phyloP scores from a whole-genome alignment of 306 rosid genomes.

The Cicer pinnatifidum region DNA sequence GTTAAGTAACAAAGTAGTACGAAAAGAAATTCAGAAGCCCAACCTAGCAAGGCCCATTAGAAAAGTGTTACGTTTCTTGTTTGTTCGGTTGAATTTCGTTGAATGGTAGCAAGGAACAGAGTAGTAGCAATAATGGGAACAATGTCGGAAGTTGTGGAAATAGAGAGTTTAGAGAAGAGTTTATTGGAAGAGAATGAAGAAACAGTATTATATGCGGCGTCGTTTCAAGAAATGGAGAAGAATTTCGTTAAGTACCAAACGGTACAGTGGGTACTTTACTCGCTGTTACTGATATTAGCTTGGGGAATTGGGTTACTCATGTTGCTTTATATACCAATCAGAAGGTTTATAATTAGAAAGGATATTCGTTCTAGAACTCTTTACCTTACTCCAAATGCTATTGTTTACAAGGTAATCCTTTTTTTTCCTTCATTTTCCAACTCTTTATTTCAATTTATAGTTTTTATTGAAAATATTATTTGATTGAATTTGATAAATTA shows the following conservation, averaged over 20 bases:
- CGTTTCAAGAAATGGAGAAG: conserved; percentile 77
- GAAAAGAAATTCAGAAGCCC: not conserved
- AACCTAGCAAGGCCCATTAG: not conserved
- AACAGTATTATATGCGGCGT: conserved; percentile 63
- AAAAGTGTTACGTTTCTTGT: not conserved
- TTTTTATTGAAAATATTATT: not conserved
- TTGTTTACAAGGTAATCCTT: conserved; percentile 68
- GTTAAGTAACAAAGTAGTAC: too few relatives aligned
- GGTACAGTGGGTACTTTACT: conserved; percentile 78
- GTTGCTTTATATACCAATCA: conserved; percentile 77
- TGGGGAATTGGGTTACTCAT: conserved; percentile 89
- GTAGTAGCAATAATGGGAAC: conserved; percentile 41
- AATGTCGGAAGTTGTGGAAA: conserved; percentile 61
- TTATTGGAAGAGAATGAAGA: conserved; percentile 55
- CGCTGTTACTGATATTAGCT: conserved; percentile 67
- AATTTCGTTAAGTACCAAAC: conserved; percentile 70
- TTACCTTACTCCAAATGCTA: conserved; percentile 74
- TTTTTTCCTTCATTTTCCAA: not conserved
- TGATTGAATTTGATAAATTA: not conserved
- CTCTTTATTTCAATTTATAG: not conserved
- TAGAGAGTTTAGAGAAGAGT: conserved; percentile 67
- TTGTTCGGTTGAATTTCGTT: not conserved
- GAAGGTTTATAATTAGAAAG: conserved; percentile 68
- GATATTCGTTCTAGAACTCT: conserved; percentile 79
- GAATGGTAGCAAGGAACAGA: not conserved